Percentiles rank a stretch among this genome's conserved stretches.
Conservation (phyloP, 2,329 filamentous ascomycete species). For the Aureobasidium sp. region DNA sequence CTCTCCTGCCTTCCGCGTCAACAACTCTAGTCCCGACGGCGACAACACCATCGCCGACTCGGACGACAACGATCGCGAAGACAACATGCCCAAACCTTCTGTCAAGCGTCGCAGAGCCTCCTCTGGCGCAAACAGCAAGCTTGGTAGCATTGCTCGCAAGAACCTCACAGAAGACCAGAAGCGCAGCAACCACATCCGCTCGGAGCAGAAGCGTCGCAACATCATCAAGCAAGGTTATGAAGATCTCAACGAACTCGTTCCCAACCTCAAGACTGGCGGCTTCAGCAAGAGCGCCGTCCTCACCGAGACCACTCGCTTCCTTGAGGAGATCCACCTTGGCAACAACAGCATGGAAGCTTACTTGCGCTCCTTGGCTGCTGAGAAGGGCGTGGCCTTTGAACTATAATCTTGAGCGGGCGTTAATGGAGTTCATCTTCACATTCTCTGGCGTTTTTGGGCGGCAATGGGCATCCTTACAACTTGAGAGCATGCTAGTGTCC, state of each 20-base stretch:
- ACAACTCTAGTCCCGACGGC: conserved; percentile 6
- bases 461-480: background rate
- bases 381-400: background rate
- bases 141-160: conserved; percentile 25
- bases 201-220: conserved; percentile 77
- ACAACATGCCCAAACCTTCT: background rate
- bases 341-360: conserved; percentile 38
- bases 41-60: background rate
- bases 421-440: background rate
- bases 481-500: background rate
- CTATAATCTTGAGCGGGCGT: conserved; percentile 7
- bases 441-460: background rate
- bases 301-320: conserved; percentile 64
- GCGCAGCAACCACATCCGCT: conserved; percentile 75
- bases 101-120: conserved; percentile 10
- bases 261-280: conserved; percentile 61
- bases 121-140: background rate
- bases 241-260: conserved; percentile 67
- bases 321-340: conserved; percentile 62
- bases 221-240: conserved; percentile 77
- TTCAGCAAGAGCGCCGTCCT: conserved; percentile 79
- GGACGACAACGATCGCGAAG: background rate
- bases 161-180: conserved; percentile 71
- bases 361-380: background rate
- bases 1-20: conserved; percentile 3